phyloP scores from a whole-genome alignment of 73 alveolate species.

The Uronychia setigera region DNA sequence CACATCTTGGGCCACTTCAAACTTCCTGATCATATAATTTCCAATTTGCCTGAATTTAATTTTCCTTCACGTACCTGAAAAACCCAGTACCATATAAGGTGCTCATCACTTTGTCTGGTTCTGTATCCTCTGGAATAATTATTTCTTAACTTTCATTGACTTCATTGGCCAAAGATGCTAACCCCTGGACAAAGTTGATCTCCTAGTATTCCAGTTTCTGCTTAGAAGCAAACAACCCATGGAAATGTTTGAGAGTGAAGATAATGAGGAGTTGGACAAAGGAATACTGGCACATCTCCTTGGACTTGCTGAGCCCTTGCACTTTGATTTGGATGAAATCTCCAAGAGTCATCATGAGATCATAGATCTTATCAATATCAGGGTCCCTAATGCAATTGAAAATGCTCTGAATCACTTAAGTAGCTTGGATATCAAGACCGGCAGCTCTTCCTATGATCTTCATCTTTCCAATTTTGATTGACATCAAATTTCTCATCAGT shows the following conservation, averaged over 20 bases:
- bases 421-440: not conserved
- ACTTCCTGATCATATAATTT: not conserved
- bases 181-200: not conserved
- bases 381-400: not conserved
- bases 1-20: not conserved
- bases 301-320: not conserved
- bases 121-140: not conserved
- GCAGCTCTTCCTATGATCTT: not conserved
- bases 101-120: not conserved
- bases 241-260: not conserved
- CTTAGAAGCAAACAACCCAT: not conserved
- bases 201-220: not conserved
- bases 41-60: not conserved
- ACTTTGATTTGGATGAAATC: not conserved
- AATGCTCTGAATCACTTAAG: not conserved
- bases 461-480: not conserved
- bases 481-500: no score
- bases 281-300: not conserved
- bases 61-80: constrained; percentile 5
- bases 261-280: not conserved
- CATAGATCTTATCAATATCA: not conserved
- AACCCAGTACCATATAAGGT: constrained; percentile 26
- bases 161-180: not conserved
- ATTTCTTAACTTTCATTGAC: not conserved
- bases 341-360: not conserved